Percentiles rank a stretch among this genome's conserved stretches.
These are phyloP conservation scores for Biscogniauxia marginata DNA, from an alignment of 2,329 filamentous ascomycete species.

Conservation along the genomic window DNA sequence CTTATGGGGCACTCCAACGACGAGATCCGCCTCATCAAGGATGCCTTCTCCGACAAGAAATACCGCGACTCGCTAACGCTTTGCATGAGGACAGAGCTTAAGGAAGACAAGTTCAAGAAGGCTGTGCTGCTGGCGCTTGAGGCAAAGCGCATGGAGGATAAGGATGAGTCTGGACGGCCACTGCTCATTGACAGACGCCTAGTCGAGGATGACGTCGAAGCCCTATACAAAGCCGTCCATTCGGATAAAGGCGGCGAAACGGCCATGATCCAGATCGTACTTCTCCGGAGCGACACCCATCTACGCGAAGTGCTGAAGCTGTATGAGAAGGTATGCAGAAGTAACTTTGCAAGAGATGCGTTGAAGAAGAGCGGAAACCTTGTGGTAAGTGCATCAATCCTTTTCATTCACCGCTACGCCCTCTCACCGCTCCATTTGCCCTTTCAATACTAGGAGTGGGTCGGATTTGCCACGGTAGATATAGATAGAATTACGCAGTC, in stretches of 20 bases:
- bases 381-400: slow-evolving; percentile 61
- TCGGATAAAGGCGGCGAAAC: slow-evolving; percentile 81
- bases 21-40: slow-evolving; percentile 86
- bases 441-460: neutral
- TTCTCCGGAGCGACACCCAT: slow-evolving; percentile 78
- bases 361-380: slow-evolving; percentile 87
- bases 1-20: slow-evolving; percentile 86
- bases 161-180: slow-evolving; percentile 60
- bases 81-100: slow-evolving; percentile 91
- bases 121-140: slow-evolving; percentile 83
- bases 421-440: neutral
- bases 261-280: slow-evolving; percentile 81
- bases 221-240: slow-evolving; percentile 66
- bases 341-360: slow-evolving; percentile 86
- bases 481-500: neutral
- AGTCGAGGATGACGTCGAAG: slow-evolving; percentile 69
- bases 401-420: neutral
- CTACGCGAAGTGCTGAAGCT: slow-evolving; percentile 73
- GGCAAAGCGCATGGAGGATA: slow-evolving; percentile 79
- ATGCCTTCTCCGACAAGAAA: slow-evolving; percentile 86
- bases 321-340: slow-evolving; percentile 71
- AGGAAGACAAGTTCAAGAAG: slow-evolving; percentile 93
- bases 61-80: slow-evolving; percentile 77
- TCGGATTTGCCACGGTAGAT: no score
- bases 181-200: slow-evolving; percentile 57